Conservation (phyloP, 768 basidiomycete species). For the Trametes maxima region DNA sequence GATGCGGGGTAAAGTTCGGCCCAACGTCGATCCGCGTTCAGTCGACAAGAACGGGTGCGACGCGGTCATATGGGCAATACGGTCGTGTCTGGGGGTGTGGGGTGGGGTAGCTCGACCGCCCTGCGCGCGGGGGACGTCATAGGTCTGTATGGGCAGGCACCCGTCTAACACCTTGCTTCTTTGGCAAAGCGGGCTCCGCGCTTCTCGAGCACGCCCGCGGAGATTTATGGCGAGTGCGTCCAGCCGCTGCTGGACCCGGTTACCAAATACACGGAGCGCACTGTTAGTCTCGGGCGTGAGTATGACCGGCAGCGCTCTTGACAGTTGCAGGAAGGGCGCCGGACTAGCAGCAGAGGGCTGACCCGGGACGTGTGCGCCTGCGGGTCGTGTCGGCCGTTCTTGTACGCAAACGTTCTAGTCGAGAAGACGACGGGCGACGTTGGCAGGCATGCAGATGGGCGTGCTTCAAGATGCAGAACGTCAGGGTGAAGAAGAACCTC, state of each 20-base stretch:
- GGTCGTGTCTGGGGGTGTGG: constrained; percentile 3
- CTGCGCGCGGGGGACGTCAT: constrained; percentile 1
- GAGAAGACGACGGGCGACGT: background rate
- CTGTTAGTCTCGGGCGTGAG: background rate
- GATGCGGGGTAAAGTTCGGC: constrained; percentile 22
- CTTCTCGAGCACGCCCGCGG: background rate
- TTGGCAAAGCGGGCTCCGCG: background rate
- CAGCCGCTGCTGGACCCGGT: background rate
- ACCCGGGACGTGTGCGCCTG: constrained; percentile 12
- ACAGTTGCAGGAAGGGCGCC: background rate
- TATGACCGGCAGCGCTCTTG: background rate
- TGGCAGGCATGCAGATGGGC: background rate
- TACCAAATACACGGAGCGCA: no score
- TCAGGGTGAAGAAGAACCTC: constrained; percentile 9
- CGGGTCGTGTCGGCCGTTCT: constrained; percentile 17
- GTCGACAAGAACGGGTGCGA: constrained; percentile 1
- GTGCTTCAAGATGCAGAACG: constrained; percentile 3
- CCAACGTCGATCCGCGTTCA: constrained; percentile 25
- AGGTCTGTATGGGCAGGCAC: background rate
- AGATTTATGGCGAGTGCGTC: background rate
- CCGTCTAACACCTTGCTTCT: background rate
- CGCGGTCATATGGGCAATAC: constrained; percentile 7
- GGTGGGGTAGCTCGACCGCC: background rate
- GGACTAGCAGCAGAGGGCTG: background rate
- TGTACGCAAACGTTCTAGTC: background rate